These are phyloP conservation scores for Acidomyces sp. DNA, from an alignment of 495 filamentous ascomycete species.

Conservation along the genomic window DNA sequence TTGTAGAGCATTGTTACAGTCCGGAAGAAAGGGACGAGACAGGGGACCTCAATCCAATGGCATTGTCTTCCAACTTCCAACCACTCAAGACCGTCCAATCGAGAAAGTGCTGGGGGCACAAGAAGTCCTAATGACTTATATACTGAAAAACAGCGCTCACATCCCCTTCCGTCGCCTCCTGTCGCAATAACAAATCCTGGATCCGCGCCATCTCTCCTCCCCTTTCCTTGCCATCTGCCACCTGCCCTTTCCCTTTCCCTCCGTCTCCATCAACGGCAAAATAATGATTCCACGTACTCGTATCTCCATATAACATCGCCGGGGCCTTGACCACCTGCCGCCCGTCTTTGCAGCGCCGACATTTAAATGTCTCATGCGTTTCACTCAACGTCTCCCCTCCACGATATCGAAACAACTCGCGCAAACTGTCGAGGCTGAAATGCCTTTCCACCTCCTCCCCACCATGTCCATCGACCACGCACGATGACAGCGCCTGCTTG, in stretches of 20 bases:
- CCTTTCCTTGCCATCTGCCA: too few relatives aligned
- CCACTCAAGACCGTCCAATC: too few relatives aligned
- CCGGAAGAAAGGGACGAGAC: too few relatives aligned
- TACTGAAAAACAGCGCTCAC: conserved; percentile 97
- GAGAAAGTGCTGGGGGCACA: too few relatives aligned
- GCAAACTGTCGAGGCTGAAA: conserved; percentile 75
- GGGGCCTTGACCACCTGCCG: conserved; percentile 76
- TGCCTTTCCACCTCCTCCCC: conserved; percentile 95
- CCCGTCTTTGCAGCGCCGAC: conserved; percentile 81
- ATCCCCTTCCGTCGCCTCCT: conserved; percentile 65
- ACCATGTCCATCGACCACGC: conserved; percentile 95
- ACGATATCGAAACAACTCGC: conserved; percentile 89
- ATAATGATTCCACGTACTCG: conserved; percentile 98
- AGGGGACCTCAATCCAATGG: too few relatives aligned
- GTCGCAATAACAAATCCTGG: conserved; percentile 81
- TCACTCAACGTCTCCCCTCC: conserved; percentile 73
- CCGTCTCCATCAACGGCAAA: conserved; percentile 66
- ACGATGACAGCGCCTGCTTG: conserved; percentile 91
- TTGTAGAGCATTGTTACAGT: too few relatives aligned
- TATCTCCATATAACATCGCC: conserved; percentile 94
- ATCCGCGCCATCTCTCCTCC: conserved; percentile 58
- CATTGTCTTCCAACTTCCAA: too few relatives aligned
- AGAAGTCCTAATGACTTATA: conserved; percentile 86
- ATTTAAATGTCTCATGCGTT: conserved; percentile 98
- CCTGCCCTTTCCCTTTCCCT: too few relatives aligned